Evolutionary conservation across 345 rosid species (phyloP).

Genomic region (Populus tremula): DNA sequence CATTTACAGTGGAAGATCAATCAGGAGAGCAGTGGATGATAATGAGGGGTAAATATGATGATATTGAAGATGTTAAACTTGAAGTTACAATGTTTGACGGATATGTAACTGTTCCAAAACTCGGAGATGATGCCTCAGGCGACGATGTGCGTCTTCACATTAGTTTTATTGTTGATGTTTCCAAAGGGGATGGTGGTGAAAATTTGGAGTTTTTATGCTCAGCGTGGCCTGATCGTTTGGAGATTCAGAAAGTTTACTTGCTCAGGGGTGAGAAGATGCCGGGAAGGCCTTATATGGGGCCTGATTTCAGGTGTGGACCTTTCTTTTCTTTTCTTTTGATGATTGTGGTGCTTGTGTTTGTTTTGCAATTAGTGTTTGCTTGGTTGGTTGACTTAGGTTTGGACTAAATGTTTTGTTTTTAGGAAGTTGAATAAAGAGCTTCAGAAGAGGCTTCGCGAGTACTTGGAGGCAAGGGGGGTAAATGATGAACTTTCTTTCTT

Average conservation of each 20-base stretch:
- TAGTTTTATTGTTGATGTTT: conserved; percentile 51
- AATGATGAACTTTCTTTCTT: conserved; percentile 51
- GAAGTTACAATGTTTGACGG: conserved; percentile 76
- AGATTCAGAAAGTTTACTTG: conserved; percentile 55
- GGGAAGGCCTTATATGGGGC: conserved; percentile 57
- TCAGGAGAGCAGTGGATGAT: conserved; percentile 53
- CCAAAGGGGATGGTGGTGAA: conserved; percentile 39
- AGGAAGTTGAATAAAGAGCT: conserved; percentile 54
- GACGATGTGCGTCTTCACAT: conserved; percentile 51
- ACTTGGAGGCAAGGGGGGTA: conserved; percentile 62
- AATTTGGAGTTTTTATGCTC: conserved; percentile 56
- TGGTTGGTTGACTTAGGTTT: not conserved
- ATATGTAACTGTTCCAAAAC: conserved; percentile 35
- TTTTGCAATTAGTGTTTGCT: not conserved
- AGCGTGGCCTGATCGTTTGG: conserved; percentile 62
- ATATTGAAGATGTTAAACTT: conserved; percentile 46
- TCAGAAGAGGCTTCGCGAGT: conserved; percentile 38
- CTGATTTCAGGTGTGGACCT: conserved; percentile 47
- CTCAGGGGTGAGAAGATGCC: conserved; percentile 30
- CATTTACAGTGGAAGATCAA: conserved; percentile 53
- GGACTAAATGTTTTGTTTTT: conserved; percentile 10
- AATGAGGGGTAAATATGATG: conserved; percentile 45
- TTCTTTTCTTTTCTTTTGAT: not conserved
- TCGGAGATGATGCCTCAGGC: conserved; percentile 47
- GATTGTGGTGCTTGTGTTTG: not conserved